These are phyloP conservation scores for Mortierella sp. DNA, from an alignment of 371 early-diverging fungal genomes.

Conservation along the genomic window DNA sequence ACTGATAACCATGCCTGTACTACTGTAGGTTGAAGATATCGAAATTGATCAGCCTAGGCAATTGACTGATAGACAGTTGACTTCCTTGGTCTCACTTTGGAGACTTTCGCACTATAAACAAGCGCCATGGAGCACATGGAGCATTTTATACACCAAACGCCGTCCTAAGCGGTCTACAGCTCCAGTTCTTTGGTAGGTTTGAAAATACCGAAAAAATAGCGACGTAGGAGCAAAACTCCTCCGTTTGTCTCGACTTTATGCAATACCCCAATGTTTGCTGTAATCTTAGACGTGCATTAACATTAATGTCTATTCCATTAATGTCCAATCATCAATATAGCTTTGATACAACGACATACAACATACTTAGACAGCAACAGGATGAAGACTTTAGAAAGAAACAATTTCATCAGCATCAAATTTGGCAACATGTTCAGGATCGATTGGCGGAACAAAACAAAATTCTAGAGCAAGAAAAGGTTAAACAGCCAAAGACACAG, in stretches of 20 bases:
- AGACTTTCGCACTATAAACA: conserved; percentile 41
- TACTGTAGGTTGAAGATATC: conserved; percentile 30
- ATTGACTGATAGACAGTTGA: conserved; percentile 37
- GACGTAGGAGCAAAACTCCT: not conserved
- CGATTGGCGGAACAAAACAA: conserved; percentile 44
- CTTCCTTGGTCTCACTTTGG: conserved; percentile 35
- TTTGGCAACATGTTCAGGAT: conserved; percentile 56
- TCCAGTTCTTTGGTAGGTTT: conserved; percentile 43
- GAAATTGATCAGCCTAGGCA: conserved; percentile 20
- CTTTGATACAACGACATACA: conserved; percentile 42
- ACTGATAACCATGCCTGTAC: not conserved
- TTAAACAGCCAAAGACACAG: not conserved
- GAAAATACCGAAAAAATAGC: not conserved
- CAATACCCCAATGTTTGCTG: no score
- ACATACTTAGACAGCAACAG: conserved; percentile 25
- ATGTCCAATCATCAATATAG: not conserved
- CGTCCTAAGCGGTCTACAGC: conserved; percentile 19
- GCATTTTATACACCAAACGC: conserved; percentile 42
- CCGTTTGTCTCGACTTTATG: no score
- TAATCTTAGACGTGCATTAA: not conserved
- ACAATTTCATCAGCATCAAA: conserved; percentile 46
- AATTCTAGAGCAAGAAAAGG: conserved; percentile 36
- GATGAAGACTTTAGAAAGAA: conserved; percentile 26
- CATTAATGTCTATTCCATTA: not conserved
- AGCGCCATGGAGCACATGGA: conserved; percentile 54